Percentiles rank a stretch among this genome's conserved stretches.
Conservation (phyloP, 768 basidiomycete genomes). For the Cystofilobasidium ferigula region DNA sequence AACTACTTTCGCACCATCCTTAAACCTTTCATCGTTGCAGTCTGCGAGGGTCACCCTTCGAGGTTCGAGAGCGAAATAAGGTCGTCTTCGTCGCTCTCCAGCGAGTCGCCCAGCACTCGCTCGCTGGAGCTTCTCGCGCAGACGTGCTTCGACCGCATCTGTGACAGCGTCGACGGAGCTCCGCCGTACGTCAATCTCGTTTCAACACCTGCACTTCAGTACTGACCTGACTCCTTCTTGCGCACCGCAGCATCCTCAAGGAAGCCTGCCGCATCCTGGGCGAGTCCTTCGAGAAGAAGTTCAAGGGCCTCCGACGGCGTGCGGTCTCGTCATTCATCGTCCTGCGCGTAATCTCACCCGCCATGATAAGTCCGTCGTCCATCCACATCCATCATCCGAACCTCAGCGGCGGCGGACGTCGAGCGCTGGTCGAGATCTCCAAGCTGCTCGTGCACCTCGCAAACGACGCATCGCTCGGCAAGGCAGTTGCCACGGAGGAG, state of each 20-base stretch:
- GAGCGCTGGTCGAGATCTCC: conserved; percentile 18
- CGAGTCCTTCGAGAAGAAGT: conserved; percentile 7
- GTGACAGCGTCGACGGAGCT: not conserved
- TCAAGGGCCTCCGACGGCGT: conserved; percentile 4
- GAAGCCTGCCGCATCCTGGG: conserved; percentile 20
- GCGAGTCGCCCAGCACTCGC: not conserved
- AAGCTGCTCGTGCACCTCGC: conserved; percentile 21
- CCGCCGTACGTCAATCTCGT: not conserved
- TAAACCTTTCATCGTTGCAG: conserved; percentile 8
- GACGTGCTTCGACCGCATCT: conserved; percentile 18
- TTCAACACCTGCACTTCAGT: not conserved
- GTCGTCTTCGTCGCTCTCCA: not conserved
- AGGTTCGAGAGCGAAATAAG: not conserved
- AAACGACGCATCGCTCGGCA: conserved; percentile 18
- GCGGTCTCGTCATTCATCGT: conserved; percentile 19
- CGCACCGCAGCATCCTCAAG: conserved; percentile 11
- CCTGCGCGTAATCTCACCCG: conserved; percentile 12
- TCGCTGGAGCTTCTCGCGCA: conserved; percentile 19
- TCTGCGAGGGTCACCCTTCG: conserved; percentile 19
- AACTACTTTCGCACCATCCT: conserved; percentile 19
- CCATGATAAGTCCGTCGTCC: conserved; percentile 9
- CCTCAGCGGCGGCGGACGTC: conserved; percentile 14
- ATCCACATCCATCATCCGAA: conserved; percentile 7
- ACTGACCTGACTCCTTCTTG: no score
- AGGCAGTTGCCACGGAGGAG: conserved; percentile 8